A percentile compares a stretch with the other conserved stretches of the same genome.
Conservation (phyloP, 2,329 filamentous ascomycete species). For the Ascochyta lentis region DNA sequence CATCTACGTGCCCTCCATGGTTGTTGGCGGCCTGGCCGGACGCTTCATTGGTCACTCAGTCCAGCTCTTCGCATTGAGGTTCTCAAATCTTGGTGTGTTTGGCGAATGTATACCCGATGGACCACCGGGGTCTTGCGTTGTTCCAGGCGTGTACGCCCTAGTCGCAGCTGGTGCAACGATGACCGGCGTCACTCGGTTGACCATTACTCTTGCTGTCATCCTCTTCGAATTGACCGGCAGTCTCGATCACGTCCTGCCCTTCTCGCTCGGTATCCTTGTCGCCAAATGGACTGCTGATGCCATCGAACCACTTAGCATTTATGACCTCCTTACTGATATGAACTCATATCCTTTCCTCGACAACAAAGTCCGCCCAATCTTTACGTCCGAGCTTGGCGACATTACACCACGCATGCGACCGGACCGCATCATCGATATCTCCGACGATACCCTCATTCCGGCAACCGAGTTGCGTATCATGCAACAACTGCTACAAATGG, state of each 20-base stretch:
- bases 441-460: constrained; percentile 77
- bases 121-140: constrained; percentile 81
- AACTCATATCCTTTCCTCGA: constrained; percentile 98
- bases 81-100: constrained; percentile 76
- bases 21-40: constrained; percentile 91
- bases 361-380: constrained; percentile 90
- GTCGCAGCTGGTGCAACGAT: constrained; percentile 96
- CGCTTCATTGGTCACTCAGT: constrained; percentile 85
- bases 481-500: constrained; percentile 79
- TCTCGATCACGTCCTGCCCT: constrained; percentile 92
- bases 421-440: constrained; percentile 87
- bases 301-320: constrained; percentile 92
- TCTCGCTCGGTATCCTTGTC: constrained; percentile 88
- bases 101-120: constrained; percentile 71
- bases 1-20: constrained; percentile 99
- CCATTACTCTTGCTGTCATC: constrained; percentile 92
- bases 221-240: constrained; percentile 95
- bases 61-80: constrained; percentile 79
- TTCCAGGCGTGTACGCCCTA: constrained; percentile 94
- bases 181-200: constrained; percentile 94
- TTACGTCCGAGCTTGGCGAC: constrained; percentile 86
- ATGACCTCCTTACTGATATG: constrained; percentile 94
- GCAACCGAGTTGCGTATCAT: constrained; percentile 79
- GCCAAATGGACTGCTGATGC: constrained; percentile 99
- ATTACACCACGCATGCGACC: constrained; percentile 79